phyloP scores from a whole-genome alignment of 2,329 filamentous ascomycete species.

The Aureobasidium sp. region DNA sequence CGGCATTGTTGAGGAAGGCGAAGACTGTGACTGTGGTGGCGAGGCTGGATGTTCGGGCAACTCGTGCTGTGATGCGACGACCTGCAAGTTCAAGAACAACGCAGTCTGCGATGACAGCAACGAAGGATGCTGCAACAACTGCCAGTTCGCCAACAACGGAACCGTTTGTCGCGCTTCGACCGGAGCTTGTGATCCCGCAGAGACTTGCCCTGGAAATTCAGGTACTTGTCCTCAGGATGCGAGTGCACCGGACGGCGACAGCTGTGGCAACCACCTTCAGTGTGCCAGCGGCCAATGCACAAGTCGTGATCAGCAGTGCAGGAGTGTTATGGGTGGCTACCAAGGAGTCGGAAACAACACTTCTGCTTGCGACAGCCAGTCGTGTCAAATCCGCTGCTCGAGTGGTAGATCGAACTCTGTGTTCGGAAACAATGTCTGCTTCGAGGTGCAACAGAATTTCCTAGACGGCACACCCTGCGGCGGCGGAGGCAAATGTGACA shows the following conservation, averaged over 20 bases:
- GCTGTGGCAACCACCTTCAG: conserved; percentile 61
- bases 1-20: conserved; percentile 87
- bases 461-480: conserved; percentile 82
- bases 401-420: conserved; percentile 43
- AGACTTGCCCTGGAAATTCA: conserved; percentile 66
- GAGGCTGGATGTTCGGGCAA: conserved; percentile 61
- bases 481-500: conserved; percentile 68
- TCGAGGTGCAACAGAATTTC: conserved; percentile 79
- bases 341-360: conserved; percentile 63
- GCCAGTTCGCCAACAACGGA: conserved; percentile 56
- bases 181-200: conserved; percentile 74
- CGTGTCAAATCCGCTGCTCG: conserved; percentile 69
- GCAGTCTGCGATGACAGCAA: conserved; percentile 78
- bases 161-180: conserved; percentile 74
- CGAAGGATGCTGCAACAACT: conserved; percentile 71
- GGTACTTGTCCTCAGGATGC: conserved; percentile 67
- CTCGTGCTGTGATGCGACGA: conserved; percentile 71
- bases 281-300: conserved; percentile 95
- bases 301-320: conserved; percentile 81
- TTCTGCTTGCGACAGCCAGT: conserved; percentile 62
- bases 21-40: conserved; percentile 94
- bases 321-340: conserved; percentile 67
- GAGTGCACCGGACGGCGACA: conserved; percentile 58
- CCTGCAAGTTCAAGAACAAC: conserved; percentile 70
- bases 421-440: conserved; percentile 58